These are phyloP conservation scores for Fusarium lateritium DNA, from an alignment of 2,329 filamentous ascomycete genomes.

Conservation along the genomic window DNA sequence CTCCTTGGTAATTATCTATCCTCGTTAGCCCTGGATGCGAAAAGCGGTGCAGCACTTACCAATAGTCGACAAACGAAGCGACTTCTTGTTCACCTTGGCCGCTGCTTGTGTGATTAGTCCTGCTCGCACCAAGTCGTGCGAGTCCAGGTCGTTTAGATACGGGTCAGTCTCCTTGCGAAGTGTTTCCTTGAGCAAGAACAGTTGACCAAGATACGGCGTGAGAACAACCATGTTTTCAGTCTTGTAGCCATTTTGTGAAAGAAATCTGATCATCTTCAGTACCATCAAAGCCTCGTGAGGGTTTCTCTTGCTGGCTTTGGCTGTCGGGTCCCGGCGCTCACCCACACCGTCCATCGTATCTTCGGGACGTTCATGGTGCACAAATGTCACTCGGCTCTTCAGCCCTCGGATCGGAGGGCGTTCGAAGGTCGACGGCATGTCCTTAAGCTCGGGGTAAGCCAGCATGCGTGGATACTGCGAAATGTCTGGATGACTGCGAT, in stretches of 20 bases:
- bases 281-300: slow-evolving; percentile 76
- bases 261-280: slow-evolving; percentile 74
- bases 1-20: slow-evolving; percentile 83
- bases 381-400: slow-evolving; percentile 72
- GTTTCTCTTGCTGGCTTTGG: slow-evolving; percentile 71
- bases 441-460: slow-evolving; percentile 73
- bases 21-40: background rate
- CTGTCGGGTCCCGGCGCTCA: slow-evolving; percentile 66
- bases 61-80: slow-evolving; percentile 76
- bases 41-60: slow-evolving; percentile 60
- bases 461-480: slow-evolving; percentile 69
- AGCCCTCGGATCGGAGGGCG: slow-evolving; percentile 69
- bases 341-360: slow-evolving; percentile 56
- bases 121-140: slow-evolving; percentile 69
- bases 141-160: slow-evolving; percentile 78
- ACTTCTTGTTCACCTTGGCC: slow-evolving; percentile 65
- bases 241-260: slow-evolving; percentile 80
- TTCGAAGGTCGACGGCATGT: slow-evolving; percentile 64
- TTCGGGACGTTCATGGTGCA: slow-evolving; percentile 74
- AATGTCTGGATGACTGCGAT: slow-evolving; percentile 79
- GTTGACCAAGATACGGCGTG: slow-evolving; percentile 80
- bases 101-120: slow-evolving; percentile 71
- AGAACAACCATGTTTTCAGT: slow-evolving; percentile 76
- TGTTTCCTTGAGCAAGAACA: slow-evolving; percentile 68
- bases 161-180: slow-evolving; percentile 73